These are phyloP conservation scores for Sparassis latifolia DNA, from an alignment of 1,284 basidiomycete species.

Conservation along the genomic window DNA sequence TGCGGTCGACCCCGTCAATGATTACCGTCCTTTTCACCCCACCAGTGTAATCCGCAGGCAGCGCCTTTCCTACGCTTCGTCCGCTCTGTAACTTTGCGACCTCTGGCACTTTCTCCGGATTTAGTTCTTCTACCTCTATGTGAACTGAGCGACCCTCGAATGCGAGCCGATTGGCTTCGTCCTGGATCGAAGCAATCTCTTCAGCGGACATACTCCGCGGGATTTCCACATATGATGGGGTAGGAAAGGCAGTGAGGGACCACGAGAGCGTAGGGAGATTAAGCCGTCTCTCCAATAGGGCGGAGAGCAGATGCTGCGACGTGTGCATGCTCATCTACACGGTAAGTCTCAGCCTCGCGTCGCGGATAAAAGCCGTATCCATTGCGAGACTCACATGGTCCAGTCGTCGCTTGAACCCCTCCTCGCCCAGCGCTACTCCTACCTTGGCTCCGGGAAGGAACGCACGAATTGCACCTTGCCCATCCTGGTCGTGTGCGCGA, in stretches of 20 bases:
- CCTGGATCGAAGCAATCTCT: conserved; percentile 61
- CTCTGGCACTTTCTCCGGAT: conserved; percentile 31
- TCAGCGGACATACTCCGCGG: conserved; percentile 59
- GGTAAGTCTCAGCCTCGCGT: neutral
- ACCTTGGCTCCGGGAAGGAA: conserved; percentile 51
- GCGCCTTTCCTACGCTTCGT: conserved; percentile 44
- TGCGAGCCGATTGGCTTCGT: conserved; percentile 58
- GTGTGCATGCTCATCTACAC: conserved; percentile 78
- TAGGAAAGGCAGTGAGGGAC: conserved; percentile 66
- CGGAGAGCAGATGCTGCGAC: conserved; percentile 79
- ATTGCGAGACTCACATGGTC: conserved; percentile 60
- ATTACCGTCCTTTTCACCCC: conserved; percentile 78
- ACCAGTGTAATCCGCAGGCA: conserved; percentile 67
- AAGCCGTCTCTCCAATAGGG: conserved; percentile 64
- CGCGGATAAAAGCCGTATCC: neutral
- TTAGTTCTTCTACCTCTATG: conserved; percentile 64
- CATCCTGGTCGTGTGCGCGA: conserved; percentile 35
- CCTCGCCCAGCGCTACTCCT: conserved; percentile 47
- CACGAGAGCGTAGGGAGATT: conserved; percentile 79
- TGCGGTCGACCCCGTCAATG: conserved; percentile 77
- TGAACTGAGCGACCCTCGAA: conserved; percentile 58
- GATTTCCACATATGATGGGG: conserved; percentile 75
- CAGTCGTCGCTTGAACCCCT: conserved; percentile 64
- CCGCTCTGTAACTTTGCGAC: conserved; percentile 36
- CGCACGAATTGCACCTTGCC: conserved; percentile 36